Evolutionary conservation across 495 filamentous ascomycete genomes (phyloP).

Genomic region (Penicilliopsis zonata): DNA sequence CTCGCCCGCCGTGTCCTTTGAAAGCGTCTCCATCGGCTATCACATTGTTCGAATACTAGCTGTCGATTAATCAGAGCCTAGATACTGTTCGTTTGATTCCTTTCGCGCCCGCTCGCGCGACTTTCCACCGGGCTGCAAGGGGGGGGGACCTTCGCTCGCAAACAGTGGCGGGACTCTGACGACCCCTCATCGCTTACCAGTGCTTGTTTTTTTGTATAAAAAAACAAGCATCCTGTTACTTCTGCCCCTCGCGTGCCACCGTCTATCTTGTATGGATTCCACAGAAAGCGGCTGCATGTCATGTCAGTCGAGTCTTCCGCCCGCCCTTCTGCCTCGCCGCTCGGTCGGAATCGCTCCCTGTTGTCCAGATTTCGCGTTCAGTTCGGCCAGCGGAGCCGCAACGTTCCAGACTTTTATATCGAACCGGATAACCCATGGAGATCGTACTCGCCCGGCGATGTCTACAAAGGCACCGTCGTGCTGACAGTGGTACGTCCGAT

Average conservation of each 20-base stretch:
- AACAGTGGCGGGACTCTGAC: too few relatives aligned
- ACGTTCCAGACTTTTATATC: slow-evolving; percentile 68
- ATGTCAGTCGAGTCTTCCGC: slow-evolving; percentile 33
- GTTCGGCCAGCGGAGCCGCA: slow-evolving; percentile 55
- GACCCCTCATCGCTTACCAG: too few relatives aligned
- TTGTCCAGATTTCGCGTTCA: slow-evolving; percentile 48
- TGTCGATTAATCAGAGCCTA: background rate
- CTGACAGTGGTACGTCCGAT: slow-evolving; percentile 71
- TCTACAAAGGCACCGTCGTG: slow-evolving; percentile 61
- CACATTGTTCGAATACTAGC: too few relatives aligned
- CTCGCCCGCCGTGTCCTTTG: too few relatives aligned
- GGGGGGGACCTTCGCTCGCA: too few relatives aligned
- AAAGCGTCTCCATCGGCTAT: too few relatives aligned
- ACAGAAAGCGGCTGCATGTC: slow-evolving; percentile 25
- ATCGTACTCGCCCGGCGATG: slow-evolving; percentile 62
- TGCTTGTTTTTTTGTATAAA: too few relatives aligned
- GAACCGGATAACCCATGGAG: slow-evolving; percentile 75
- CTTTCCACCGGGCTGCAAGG: too few relatives aligned
- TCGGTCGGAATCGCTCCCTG: slow-evolving; percentile 38
- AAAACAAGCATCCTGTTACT: too few relatives aligned
- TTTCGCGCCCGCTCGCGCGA: too few relatives aligned
- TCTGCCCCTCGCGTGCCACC: slow-evolving; percentile 1
- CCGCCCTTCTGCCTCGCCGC: slow-evolving; percentile 20
- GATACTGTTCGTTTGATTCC: background rate
- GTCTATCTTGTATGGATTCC: slow-evolving; percentile 26